Evolutionary conservation across 1,284 basidiomycete genomes (phyloP), one percentile per base, ranked within the genome.

Genomic region (Rhizopogon parksii): DNA sequence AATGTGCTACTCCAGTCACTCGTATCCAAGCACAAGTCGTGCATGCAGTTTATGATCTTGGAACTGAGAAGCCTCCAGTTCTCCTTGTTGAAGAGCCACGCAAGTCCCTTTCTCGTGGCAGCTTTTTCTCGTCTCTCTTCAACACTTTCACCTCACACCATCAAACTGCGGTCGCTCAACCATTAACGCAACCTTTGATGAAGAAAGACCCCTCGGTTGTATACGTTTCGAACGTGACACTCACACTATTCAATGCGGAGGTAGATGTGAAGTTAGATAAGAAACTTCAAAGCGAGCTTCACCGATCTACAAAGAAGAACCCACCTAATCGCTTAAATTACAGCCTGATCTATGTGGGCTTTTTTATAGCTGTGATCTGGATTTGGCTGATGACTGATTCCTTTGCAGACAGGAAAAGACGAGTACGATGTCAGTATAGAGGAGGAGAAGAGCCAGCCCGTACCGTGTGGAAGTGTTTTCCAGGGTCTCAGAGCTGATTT

Each of bases 301-400:
- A 92, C 59, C 78, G 95, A 46, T 91, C 92, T 7, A 99, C 95
- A 0, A 97, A 97, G 78, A 99, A 99, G 75, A 85, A 90, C 38
- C 88, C 93, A 0, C 96, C 96, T 0, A 73, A 71, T 6, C 79
- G 74, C 49, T 82, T 95, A 62, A 83, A 80, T 45, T 87, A 91
- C 51, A 84, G 90, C 58, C 72, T 99, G 17, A 92, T 99, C 39
- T 98, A 91, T 72, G 88, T 89, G 50, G 52, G 82, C 71, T 2
- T 36, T 51, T 27, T 2, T 32, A 9, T 49, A 14, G 21, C 25
- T 9, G 7, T 38, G n/a, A 15, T 34, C 36, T 49, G 47, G 27
- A 39, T 25, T 36, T 42, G 15, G 17, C 47, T 54, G 7, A 54
- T 14, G 21, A 35, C 5, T 36, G 11, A 34, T 39, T 38, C 14